phyloP scores from a whole-genome alignment of 148 eudicot species.

The Bassia scoparia region DNA sequence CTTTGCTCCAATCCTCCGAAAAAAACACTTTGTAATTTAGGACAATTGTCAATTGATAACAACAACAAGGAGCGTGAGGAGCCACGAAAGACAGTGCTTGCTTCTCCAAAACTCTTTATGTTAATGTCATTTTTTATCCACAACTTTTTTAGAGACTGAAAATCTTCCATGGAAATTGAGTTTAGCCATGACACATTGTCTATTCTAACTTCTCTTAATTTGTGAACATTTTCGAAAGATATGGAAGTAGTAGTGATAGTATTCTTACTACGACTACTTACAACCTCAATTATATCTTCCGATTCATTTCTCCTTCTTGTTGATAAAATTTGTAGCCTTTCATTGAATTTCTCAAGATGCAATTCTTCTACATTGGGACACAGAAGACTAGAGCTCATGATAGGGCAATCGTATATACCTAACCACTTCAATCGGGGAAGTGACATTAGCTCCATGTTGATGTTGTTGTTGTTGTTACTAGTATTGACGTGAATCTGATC shows the following conservation, averaged over 20 bases:
- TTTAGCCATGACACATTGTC: not conserved
- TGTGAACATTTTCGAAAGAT: not conserved
- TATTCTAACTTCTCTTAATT: not conserved
- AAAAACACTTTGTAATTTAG: not conserved
- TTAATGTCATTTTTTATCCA: not conserved
- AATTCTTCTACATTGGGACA: conserved; percentile 15
- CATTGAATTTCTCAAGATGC: not conserved
- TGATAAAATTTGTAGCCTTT: not conserved
- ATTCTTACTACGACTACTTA: not conserved
- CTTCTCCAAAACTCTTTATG: not conserved
- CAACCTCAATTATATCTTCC: not conserved
- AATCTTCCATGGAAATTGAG: not conserved
- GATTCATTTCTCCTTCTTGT: not conserved
- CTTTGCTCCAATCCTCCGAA: conserved; percentile 15
- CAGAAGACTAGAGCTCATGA: conserved; percentile 11
- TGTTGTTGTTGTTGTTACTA: not conserved
- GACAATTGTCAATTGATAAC: not conserved
- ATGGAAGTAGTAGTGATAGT: not conserved
- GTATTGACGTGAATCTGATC: not conserved
- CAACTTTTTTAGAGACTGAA: not conserved
- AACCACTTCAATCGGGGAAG: not conserved
- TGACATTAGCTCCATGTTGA: not conserved
- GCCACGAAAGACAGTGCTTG: not conserved
- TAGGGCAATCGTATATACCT: not conserved
- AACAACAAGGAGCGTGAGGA: conserved; percentile 8